These are phyloP conservation scores for Chamaenerion angustifolium DNA, from an alignment of 345 rosid species.

Conservation along the genomic window DNA sequence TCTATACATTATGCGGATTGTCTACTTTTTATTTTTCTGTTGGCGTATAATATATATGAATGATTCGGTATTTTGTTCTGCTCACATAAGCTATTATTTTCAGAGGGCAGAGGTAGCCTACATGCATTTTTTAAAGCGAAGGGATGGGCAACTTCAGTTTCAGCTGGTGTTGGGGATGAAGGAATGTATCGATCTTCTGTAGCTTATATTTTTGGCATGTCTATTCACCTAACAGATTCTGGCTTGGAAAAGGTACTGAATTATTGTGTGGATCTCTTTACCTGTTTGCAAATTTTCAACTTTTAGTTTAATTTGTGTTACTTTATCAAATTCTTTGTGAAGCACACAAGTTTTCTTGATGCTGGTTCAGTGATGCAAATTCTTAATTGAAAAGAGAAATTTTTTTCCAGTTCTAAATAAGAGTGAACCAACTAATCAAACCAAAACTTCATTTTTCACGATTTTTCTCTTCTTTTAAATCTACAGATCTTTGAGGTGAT, in stretches of 20 bases:
- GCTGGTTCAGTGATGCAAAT: no score
- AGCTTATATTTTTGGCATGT: conserved; percentile 76
- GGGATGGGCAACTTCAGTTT: conserved; percentile 81
- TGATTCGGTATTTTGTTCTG: background rate
- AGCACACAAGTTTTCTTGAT: no score
- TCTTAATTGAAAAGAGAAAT: no score
- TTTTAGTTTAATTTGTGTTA: background rate
- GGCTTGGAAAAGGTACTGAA: conserved; percentile 72
- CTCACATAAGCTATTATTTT: conserved; percentile 7
- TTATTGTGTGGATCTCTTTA: background rate
- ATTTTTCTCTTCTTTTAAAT: conserved; percentile 2
- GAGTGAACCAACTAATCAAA: no score
- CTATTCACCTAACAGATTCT: conserved; percentile 76
- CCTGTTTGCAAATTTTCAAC: background rate
- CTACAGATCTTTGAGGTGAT: conserved; percentile 68
- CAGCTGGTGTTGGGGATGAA: conserved; percentile 92
- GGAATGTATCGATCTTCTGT: conserved; percentile 80
- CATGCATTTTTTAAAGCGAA: conserved; percentile 61
- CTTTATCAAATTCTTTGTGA: background rate
- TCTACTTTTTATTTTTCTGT: no score
- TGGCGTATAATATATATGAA: background rate
- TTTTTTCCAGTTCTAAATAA: no score
- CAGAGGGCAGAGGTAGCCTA: conserved; percentile 98
- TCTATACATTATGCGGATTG: background rate
- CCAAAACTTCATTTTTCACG: background rate